Evolutionary conservation across 768 basidiomycete genomes (phyloP).

Genomic region (Daedaleopsis nitida): DNA sequence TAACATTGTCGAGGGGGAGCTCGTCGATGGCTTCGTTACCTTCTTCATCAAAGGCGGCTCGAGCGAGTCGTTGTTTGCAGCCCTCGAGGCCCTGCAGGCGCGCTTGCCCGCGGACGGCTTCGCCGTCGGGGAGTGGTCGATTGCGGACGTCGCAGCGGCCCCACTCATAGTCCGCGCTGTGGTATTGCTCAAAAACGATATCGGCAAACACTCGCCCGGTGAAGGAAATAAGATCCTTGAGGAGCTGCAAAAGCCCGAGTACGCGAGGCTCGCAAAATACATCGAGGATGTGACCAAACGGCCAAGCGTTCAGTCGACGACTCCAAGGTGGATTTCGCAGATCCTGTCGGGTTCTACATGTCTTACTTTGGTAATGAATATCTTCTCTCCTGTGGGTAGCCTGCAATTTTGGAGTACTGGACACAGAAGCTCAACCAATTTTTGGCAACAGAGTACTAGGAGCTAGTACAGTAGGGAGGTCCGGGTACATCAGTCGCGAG

Average conservation of each 20-base stretch:
- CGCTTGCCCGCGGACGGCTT: conserved; percentile 50
- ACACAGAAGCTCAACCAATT: no score
- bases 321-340: conserved; percentile 41
- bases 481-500: no score
- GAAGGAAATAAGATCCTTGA: conserved; percentile 46
- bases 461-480: no score
- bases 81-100: conserved; percentile 49
- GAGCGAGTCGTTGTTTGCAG: conserved; percentile 44
- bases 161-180: conserved; percentile 59
- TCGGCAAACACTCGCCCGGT: conserved; percentile 54
- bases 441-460: no score
- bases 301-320: conserved; percentile 54
- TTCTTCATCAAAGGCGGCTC: conserved; percentile 52
- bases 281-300: conserved; percentile 46
- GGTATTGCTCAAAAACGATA: conserved; percentile 45
- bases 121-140: conserved; percentile 47
- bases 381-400: not conserved
- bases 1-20: conserved; percentile 48
- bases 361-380: not conserved
- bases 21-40: conserved; percentile 40
- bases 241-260: conserved; percentile 46
- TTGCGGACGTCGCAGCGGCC: conserved; percentile 60
- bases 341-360: not conserved
- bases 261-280: conserved; percentile 50
- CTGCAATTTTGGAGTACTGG: no score